These are phyloP conservation scores for Euryodendron excelsum DNA, from an alignment of 148 eudicot genomes.

Conservation along the genomic window DNA sequence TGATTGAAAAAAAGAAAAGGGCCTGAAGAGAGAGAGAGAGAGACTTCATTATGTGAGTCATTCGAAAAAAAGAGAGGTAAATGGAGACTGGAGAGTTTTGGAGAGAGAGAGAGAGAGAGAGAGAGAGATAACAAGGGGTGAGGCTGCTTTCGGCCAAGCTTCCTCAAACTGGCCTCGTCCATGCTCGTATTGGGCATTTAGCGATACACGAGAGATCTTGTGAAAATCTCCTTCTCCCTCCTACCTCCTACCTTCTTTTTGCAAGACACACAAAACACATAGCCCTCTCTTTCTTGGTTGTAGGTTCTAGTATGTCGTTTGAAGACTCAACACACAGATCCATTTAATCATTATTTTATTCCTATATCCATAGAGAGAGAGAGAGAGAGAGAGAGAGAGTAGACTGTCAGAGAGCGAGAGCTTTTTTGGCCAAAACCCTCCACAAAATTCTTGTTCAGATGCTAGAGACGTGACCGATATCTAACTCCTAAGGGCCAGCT, in stretches of 20 bases:
- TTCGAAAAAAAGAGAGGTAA: neutral
- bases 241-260: neutral
- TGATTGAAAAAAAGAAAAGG: neutral
- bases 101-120: neutral
- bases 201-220: constrained; percentile 10
- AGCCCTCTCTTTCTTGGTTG: neutral
- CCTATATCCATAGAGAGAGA: constrained; percentile 18
- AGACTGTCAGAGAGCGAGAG: neutral
- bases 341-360: constrained; percentile 10
- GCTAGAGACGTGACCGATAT: neutral
- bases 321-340: neutral
- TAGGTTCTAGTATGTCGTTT: neutral
- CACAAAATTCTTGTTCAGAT: constrained; percentile 5
- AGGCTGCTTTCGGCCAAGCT: constrained; percentile 31
- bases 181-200: constrained; percentile 37
- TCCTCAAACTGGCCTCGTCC: constrained; percentile 39
- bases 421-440: neutral
- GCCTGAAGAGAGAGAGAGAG: neutral
- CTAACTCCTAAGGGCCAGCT: neutral
- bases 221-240: neutral
- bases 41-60: neutral
- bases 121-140: neutral
- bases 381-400: constrained; percentile 3
- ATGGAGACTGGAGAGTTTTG: neutral
- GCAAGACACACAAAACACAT: too few species aligned